Base-by-base conservation (phyloP, 2,329 filamentous ascomycete genomes). In the Ophiosphaerella herpotricha region DNA sequence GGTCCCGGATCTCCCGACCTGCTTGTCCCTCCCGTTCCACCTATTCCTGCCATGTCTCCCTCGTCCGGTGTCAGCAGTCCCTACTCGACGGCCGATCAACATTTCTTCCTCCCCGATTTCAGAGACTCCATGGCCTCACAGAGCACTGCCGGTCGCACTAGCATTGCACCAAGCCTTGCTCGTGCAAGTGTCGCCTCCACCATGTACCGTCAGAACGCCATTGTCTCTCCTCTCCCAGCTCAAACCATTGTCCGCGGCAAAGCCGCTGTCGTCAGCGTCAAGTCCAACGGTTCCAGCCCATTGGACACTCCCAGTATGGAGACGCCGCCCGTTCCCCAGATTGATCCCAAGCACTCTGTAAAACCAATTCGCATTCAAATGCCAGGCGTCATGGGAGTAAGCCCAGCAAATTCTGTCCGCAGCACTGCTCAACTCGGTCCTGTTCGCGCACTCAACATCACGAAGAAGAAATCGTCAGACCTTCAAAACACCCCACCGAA, bases 101-200 rank as follows among this genome's bases (percentile, higher is more conserved):
- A 95, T 70, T 97, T 96, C 81, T 97, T 97, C 73, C 88, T 96
- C 62, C 92, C 92, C 52, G 91, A 96, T 67, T 81, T 97, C 39
- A 88, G 93, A 58, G 91, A 95, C 75, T 96, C 91, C 6, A 93
- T 91, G 11, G 96, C 92, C 75, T 95, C 91, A 5, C 88, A 84
- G 54, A 83, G 88, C 54, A 90, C 89, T 1, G 72, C 78, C 44
- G 74, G 72, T 18, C 75, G 75, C 39, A 74, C 74, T n/a, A 79
- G 77, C 55, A 78, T 80, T 59, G 76, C 78, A 9, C 77, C 78
- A 1, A 78, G 75, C 43, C 68, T 80, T 29, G 78, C 77, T 26
- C 72, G 78, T 33, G 75, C 66, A 48, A 85, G 82, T 67, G 89
- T 97, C 57, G 92, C 91, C 3, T 96, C 92, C 1, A 97, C 93